phyloP scores from a whole-genome alignment of 345 rosid species.

The Citrus sinensis region DNA sequence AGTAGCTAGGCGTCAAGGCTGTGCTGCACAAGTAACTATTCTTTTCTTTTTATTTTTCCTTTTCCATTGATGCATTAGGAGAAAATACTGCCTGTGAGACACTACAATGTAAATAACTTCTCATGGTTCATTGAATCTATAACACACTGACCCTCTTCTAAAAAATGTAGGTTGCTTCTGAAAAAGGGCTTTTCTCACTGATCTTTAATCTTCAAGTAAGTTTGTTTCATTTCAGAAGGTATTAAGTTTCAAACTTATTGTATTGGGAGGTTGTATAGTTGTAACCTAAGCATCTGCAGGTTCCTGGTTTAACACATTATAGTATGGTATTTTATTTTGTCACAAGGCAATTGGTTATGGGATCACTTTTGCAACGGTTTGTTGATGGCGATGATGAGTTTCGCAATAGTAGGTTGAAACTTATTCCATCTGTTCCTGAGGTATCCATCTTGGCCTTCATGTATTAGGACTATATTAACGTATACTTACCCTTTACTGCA shows the following conservation, averaged over 20 bases:
- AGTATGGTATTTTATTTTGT: constrained; percentile 97
- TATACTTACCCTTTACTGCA: no score
- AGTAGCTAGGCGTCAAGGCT: no score
- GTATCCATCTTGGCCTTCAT: no score
- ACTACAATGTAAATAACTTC: neutral
- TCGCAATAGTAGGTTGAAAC: no score
- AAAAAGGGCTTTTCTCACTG: constrained; percentile 37
- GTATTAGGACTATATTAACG: no score
- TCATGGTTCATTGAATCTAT: neutral
- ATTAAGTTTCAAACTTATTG: neutral
- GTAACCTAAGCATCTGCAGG: constrained; percentile 37
- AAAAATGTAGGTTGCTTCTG: constrained; percentile 58
- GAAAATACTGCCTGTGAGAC: neutral
- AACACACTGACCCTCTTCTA: neutral
- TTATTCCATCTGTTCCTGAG: no score
- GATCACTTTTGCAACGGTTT: no score
- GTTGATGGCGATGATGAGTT: no score
- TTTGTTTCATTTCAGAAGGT: constrained; percentile 13
- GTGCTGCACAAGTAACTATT: constrained; percentile 73
- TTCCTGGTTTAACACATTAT: constrained; percentile 94
- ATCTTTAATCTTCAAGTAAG: constrained; percentile 77
- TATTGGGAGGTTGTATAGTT: constrained; percentile 3
- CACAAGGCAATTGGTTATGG: constrained; percentile 52
- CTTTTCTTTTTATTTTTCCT: neutral
- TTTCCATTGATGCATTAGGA: neutral